phyloP scores from a whole-genome alignment of 2,329 filamentous ascomycete genomes.

The Chaetomium olivaceum region DNA sequence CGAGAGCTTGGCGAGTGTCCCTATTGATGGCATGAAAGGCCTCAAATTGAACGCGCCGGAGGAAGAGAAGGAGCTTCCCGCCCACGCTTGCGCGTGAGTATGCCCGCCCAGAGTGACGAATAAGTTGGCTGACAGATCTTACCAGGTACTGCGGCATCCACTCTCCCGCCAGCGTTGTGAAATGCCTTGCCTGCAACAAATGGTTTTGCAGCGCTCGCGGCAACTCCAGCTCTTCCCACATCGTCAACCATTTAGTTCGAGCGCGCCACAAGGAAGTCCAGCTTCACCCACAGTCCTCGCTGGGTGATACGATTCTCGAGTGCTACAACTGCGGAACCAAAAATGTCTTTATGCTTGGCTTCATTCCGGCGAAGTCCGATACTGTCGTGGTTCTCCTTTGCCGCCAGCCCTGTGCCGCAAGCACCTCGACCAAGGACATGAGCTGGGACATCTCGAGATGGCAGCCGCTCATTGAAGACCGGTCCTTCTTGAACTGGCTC shows the following conservation, averaged over 20 bases:
- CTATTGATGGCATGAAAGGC: constrained; percentile 73
- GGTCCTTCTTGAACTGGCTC: constrained; percentile 92
- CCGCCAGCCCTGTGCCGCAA: constrained; percentile 92
- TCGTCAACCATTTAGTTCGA: constrained; percentile 96
- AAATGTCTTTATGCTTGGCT: constrained; percentile 95
- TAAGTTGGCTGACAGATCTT: constrained; percentile 30
- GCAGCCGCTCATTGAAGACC: constrained; percentile 96
- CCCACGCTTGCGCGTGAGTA: constrained; percentile 93
- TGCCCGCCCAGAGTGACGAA: no score
- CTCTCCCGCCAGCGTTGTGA: constrained; percentile 91
- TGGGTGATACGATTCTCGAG: constrained; percentile 94
- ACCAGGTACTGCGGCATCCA: constrained; percentile 93
- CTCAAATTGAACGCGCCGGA: constrained; percentile 61
- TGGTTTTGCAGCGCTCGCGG: constrained; percentile 99
- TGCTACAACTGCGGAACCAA: constrained; percentile 99
- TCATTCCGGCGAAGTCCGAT: constrained; percentile 97
- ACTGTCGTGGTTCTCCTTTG: constrained; percentile 96
- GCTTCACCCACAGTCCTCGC: constrained; percentile 85
- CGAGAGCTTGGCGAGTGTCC: constrained; percentile 73
- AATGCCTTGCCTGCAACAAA: constrained; percentile 92
- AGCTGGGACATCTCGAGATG: constrained; percentile 98
- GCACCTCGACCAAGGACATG: constrained; percentile 97
- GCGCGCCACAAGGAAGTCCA: constrained; percentile 98
- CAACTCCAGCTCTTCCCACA: constrained; percentile 95
- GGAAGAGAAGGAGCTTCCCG: constrained; percentile 86